Conservation (phyloP, 805 yeast species). For the Metschnikowia santaceciliae region DNA sequence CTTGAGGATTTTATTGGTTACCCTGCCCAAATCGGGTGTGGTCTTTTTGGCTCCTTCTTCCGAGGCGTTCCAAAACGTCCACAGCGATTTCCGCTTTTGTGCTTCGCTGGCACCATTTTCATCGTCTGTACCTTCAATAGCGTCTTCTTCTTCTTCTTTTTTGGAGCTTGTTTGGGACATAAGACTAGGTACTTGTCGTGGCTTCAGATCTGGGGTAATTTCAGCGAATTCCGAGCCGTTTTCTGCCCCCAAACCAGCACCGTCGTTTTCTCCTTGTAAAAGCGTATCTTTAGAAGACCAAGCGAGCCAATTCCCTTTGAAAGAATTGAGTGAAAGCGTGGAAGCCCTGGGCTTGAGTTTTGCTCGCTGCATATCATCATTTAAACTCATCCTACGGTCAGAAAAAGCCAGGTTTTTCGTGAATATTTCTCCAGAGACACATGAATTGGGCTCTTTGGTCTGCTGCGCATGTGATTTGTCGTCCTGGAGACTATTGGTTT, state of each 20-base stretch:
- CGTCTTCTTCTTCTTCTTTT: conserved; percentile 10
- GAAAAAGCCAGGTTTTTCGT: background rate
- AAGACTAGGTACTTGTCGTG: conserved; percentile 2
- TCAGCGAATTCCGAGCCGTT: background rate
- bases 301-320: conserved; percentile 24
- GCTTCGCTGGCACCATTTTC: background rate
- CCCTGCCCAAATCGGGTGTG: conserved; percentile 6
- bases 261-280: background rate
- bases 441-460: background rate
- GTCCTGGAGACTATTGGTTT: background rate
- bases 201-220: background rate
- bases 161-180: conserved; percentile 11
- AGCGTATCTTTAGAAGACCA: conserved; percentile 20
- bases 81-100: conserved; percentile 24
- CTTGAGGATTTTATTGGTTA: conserved; percentile 30
- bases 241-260: background rate
- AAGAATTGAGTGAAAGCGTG: conserved; percentile 18
- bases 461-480: background rate
- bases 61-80: conserved; percentile 35
- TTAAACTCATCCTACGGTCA: conserved; percentile 1
- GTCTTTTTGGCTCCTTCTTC: conserved; percentile 3
- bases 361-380: background rate
- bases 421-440: background rate
- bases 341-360: conserved; percentile 19
- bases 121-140: conserved; percentile 10